Evolutionary conservation across 495 filamentous ascomycete genomes (phyloP), one percentile per base, ranked within the genome.

Genomic region (Xylaria grammica): DNA sequence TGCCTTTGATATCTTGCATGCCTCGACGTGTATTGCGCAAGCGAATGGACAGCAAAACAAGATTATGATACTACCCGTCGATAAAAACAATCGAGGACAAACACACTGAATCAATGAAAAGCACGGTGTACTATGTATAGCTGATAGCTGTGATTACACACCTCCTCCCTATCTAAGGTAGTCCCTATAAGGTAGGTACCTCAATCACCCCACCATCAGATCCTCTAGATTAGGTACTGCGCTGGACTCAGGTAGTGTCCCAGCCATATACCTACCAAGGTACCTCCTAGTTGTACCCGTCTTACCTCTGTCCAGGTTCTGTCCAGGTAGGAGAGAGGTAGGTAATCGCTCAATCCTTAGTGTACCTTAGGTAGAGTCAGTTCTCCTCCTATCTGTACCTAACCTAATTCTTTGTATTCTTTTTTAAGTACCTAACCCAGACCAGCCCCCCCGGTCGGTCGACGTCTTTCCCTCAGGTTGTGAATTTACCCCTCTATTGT

Each of bases 201-300:
- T 60, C 40, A 32, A 10, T 20, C 4, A 71, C 63, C 69, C 65
- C 67, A 65, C 67, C 69, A 69, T 67, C 67, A 49, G 67, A 63
- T 62, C 59, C 58, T 52, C 54, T 49, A 20, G 22, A 27, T 1
- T 29, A 19, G 26, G 26, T 44, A 45, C 32, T 36, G 32, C 5
- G 32, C 11, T 5, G 32, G 32, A 4, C 5, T 11, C 4, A 4
- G 32, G 11, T 36, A 11, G 5, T 36, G 32, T 36, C 4, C 32
- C 32, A 36, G 32, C 32, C 32, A 36, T 11, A 36, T 36, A 11
- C 4, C 32, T 36, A 36, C 32, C 4, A 4, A 36, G 11, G 32
- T 11, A 11, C 32, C 32, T 36, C 4, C 32, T 36, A 36, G 32
- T 5, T 11, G 32, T 36, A 36, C 5, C 11, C 32, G 32, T n/a